Percentiles rank a stretch among this genome's conserved stretches.
Conservation (phyloP, 2,329 filamentous ascomycete species). For the Cadophora malorum region DNA sequence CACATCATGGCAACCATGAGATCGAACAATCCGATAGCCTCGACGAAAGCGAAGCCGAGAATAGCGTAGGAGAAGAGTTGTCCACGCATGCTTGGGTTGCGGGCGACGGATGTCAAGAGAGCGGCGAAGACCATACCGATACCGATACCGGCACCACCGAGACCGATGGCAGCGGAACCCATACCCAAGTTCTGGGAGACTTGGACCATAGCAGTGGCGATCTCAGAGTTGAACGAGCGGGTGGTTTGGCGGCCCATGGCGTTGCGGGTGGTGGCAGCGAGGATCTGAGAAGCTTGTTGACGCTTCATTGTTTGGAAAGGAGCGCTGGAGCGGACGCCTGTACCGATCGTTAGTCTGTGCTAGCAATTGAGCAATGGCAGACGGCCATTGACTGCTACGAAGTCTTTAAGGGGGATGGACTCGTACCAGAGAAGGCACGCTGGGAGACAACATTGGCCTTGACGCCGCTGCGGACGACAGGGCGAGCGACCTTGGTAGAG, state of each 20-base stretch:
- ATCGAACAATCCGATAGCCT: constrained; percentile 89
- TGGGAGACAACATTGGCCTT: constrained; percentile 67
- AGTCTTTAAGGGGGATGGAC: not conserved
- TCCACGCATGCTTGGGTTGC: constrained; percentile 92
- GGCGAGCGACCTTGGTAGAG: constrained; percentile 76
- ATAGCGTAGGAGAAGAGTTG: constrained; percentile 97
- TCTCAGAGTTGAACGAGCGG: constrained; percentile 86
- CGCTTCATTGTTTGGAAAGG: constrained; percentile 63
- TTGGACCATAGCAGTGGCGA: constrained; percentile 86
- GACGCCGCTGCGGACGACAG: constrained; percentile 70
- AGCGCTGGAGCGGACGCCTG: constrained; percentile 34
- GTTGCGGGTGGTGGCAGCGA: constrained; percentile 56
- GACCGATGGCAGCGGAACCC: constrained; percentile 89
- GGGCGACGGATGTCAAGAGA: constrained; percentile 87
- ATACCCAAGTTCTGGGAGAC: constrained; percentile 91
- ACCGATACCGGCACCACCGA: constrained; percentile 92
- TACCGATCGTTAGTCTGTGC: constrained; percentile 48
- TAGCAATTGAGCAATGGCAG: constrained; percentile 17
- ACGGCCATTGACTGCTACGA: constrained; percentile 10
- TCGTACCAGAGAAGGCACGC: constrained; percentile 78
- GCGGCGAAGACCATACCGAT: constrained; percentile 94
- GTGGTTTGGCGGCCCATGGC: constrained; percentile 65
- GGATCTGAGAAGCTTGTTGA: constrained; percentile 70
- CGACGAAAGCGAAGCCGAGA: constrained; percentile 94
- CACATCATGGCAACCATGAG: constrained; percentile 93